These are phyloP conservation scores for Tolypocladium amazonense DNA, from an alignment of 2,329 filamentous ascomycete species.

Conservation along the genomic window DNA sequence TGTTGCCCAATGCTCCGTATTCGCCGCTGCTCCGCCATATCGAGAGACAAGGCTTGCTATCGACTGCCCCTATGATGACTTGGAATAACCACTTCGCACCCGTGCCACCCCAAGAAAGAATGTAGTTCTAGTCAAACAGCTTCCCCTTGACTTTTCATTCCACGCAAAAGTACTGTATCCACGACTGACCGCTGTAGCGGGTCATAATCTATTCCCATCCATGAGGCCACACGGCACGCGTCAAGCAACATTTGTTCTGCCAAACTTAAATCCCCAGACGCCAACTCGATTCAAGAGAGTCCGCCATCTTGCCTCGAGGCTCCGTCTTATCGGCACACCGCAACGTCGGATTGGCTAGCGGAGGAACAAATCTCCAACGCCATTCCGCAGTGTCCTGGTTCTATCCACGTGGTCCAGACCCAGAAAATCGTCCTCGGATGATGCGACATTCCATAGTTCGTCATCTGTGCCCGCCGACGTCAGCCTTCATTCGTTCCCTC, in stretches of 20 bases:
- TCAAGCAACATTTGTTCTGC: background rate
- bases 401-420: constrained; percentile 58
- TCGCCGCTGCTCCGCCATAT: background rate
- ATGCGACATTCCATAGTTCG: constrained; percentile 41
- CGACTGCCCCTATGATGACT: background rate
- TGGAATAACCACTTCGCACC: too few species aligned
- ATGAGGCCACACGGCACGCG: background rate
- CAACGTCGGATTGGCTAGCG: constrained; percentile 15
- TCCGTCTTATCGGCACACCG: background rate
- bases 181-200: background rate
- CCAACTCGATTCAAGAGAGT: background rate
- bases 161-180: background rate
- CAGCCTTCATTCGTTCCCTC: background rate
- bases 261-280: constrained; percentile 1
- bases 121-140: background rate
- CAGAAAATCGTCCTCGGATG: constrained; percentile 48
- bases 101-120: background rate
- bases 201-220: background rate
- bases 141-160: background rate
- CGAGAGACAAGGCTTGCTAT: background rate
- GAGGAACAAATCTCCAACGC: constrained; percentile 53
- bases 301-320: background rate
- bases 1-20: background rate
- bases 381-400: constrained; percentile 46
- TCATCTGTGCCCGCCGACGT: constrained; percentile 33